Conservation (phyloP, 2,329 filamentous ascomycete species). For the Diaporthe sp. region DNA sequence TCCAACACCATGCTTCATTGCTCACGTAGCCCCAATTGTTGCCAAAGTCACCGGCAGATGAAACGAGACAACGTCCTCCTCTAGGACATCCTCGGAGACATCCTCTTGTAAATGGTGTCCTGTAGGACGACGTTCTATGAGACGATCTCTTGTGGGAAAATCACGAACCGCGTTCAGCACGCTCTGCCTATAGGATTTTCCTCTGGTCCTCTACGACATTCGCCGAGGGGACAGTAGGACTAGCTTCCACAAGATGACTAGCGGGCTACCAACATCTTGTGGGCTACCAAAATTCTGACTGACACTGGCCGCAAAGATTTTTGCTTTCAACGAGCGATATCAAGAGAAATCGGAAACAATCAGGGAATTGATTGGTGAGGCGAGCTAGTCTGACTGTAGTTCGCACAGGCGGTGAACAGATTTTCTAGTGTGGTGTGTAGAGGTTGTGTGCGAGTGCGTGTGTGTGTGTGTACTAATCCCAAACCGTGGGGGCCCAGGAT, state of each 20-base stretch:
- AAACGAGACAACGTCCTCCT: too few relatives aligned
- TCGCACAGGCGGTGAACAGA: conserved; percentile 17
- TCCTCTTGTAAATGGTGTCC: background rate
- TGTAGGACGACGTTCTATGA: background rate
- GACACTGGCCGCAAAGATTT: background rate
- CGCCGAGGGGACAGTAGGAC: background rate
- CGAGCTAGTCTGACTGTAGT: conserved; percentile 8
- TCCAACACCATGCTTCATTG: background rate
- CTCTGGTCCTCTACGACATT: background rate
- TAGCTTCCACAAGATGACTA: too few relatives aligned
- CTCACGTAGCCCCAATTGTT: background rate
- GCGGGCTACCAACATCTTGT: background rate
- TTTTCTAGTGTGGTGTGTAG: conserved; percentile 8
- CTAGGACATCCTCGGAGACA: too few relatives aligned
- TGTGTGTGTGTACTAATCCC: background rate
- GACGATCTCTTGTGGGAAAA: too few relatives aligned
- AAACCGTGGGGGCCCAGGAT: conserved; percentile 19
- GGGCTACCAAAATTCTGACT: background rate
- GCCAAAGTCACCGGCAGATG: background rate
- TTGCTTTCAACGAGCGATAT: background rate
- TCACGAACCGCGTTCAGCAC: background rate
- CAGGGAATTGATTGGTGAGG: background rate
- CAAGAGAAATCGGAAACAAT: background rate
- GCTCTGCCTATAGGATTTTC: background rate
- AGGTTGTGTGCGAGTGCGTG: background rate